Percentiles rank a stretch among this genome's conserved stretches.
phyloP scores from a whole-genome alignment of 2,329 filamentous ascomycete species.

The Drechslerella stenobrocha region DNA sequence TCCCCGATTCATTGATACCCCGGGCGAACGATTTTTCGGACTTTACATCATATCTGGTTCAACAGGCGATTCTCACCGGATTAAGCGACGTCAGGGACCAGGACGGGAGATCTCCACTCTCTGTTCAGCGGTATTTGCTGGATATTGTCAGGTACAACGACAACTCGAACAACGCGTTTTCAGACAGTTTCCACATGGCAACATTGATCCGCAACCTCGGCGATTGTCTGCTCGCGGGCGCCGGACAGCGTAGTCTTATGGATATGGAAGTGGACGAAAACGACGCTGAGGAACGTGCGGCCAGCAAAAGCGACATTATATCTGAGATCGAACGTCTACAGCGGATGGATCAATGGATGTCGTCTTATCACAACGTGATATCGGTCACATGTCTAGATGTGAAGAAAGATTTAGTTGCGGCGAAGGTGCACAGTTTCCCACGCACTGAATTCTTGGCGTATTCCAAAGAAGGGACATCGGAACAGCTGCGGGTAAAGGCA shows the following conservation, averaged over 20 bases:
- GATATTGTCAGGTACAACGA: conserved; percentile 93
- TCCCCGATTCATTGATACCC: conserved; percentile 75
- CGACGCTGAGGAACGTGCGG: conserved; percentile 56
- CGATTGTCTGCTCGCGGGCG: conserved; percentile 58
- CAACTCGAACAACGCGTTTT: conserved; percentile 83
- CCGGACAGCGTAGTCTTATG: conserved; percentile 59
- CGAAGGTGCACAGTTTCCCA: conserved; percentile 46
- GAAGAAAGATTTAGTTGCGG: conserved; percentile 50
- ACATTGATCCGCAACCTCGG: conserved; percentile 70
- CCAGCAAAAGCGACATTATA: conserved; percentile 59
- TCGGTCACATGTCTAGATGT: conserved; percentile 63
- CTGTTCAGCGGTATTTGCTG: conserved; percentile 79
- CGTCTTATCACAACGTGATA: conserved; percentile 67
- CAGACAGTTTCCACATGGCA: conserved; percentile 86
- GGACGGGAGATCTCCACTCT: conserved; percentile 74
- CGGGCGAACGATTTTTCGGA: conserved; percentile 89
- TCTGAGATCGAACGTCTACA: conserved; percentile 70
- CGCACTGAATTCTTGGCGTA: conserved; percentile 67
- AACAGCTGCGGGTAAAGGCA: conserved; percentile 68
- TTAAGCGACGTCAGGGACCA: conserved; percentile 76
- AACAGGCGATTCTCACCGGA: conserved; percentile 78
- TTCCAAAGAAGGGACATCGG: conserved; percentile 66
- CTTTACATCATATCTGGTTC: conserved; percentile 79
- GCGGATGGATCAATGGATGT: conserved; percentile 69
- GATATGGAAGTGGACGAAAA: conserved; percentile 57